Base-by-base conservation (phyloP, 2,329 filamentous ascomycete species). In the Paracamarosporium sp. region DNA sequence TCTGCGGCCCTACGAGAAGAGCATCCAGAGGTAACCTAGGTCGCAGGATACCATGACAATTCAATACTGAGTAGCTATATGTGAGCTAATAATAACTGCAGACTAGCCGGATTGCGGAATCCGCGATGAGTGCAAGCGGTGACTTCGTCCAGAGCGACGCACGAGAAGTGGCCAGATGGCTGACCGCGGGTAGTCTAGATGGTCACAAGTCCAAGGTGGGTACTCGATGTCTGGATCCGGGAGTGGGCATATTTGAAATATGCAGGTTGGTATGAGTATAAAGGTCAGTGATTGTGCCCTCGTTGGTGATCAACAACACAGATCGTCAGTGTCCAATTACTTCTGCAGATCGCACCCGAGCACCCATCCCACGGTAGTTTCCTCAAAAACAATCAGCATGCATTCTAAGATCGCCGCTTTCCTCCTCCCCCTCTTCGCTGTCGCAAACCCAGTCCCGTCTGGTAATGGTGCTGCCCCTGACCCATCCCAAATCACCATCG, bases 321-420 rank as follows among this genome's bases (percentile, higher is more conserved):
- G 60, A 68, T 66, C 66, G 47, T 41, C 65, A 69, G 62, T 59
- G 56, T 62, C 60, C 62, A 53, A 55, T 62, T 61, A 54, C 57
- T 61, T 52, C 58, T 40, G 46, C 46, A 63, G 58, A 25, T 55
- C 48, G 40, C 50, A 53, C 22, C 45, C 40, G 44, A 25, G 56
- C 46, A 59, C 56, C 53, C 58, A 60, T 8, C 20, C 40, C 28
- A 53, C 30, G 44, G 30, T 46, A 50, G 54, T 40, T 40, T 38
- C 46, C 55, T 48, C 48, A 31, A 55, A 31, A 44, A 22, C 44
- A 57, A 28, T 59, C 60, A 70, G 61, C 8, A 74, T 74, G 71
- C 62, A 71, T 60, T 67, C 66, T 63, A 73, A 69, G 59, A 45
- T 72, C 45, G 67, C 65, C 35, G 59, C 66, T 46, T 51, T 74